Percentiles rank a stretch among this genome's conserved stretches.
phyloP scores from a whole-genome alignment of 805 yeast species.

The Myxozyma vanderwaltii region DNA sequence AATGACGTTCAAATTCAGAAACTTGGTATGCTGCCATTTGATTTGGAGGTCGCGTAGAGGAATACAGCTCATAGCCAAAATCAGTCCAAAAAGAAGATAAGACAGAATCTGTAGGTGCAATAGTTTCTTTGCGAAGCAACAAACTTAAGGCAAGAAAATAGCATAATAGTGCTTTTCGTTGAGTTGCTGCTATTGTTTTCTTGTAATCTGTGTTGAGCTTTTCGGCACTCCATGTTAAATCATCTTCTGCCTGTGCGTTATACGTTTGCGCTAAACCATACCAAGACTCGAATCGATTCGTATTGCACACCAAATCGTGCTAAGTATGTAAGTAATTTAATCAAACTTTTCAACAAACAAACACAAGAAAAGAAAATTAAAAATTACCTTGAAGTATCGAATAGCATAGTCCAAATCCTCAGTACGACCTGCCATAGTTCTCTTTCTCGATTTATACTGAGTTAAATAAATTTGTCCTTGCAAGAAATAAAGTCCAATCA shows the following conservation, averaged over 20 bases:
- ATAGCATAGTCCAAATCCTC: constrained; percentile 80
- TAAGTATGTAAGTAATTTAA: neutral
- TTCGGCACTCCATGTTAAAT: constrained; percentile 89
- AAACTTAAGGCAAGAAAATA: constrained; percentile 70
- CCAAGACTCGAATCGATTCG: constrained; percentile 83
- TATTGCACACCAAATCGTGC: constrained; percentile 66
- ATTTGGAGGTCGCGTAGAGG: constrained; percentile 42
- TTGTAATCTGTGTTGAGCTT: constrained; percentile 68
- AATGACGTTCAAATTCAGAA: constrained; percentile 51
- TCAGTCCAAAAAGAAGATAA: constrained; percentile 51
- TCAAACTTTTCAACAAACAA: too few relatives aligned
- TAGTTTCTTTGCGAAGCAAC: constrained; percentile 34
- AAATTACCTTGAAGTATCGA: constrained; percentile 51
- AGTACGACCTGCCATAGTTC: constrained; percentile 76
- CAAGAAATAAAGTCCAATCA: constrained; percentile 63
- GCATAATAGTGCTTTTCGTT: constrained; percentile 59
- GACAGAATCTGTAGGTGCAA: constrained; percentile 44
- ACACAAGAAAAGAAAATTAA: neutral
- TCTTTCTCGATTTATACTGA: constrained; percentile 69
- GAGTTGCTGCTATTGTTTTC: constrained; percentile 60
- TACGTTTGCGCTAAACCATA: constrained; percentile 75
- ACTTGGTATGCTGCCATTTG: constrained; percentile 53
- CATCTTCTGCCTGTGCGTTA: constrained; percentile 81
- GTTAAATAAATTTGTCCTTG: constrained; percentile 70
- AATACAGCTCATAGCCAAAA: constrained; percentile 58